phyloP scores from a whole-genome alignment of 768 basidiomycete genomes.

The Mycena alexandri region DNA sequence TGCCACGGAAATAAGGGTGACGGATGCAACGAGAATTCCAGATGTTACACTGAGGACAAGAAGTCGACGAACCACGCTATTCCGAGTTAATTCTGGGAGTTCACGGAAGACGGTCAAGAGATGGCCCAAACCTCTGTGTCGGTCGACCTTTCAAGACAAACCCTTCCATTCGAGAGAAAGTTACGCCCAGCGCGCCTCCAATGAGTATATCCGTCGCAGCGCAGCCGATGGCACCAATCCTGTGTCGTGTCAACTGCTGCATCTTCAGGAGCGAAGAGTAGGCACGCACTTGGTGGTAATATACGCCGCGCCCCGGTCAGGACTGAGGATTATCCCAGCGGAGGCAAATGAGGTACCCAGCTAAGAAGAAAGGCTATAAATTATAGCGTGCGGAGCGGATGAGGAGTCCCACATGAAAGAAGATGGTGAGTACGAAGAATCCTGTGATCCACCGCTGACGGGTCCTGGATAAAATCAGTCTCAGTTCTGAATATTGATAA shows the following conservation, averaged over 20 bases:
- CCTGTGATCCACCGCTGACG: slow-evolving; percentile 8
- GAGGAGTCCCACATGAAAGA: slow-evolving; percentile 16
- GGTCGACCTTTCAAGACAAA: background rate
- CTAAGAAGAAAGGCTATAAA: background rate
- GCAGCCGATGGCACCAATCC: slow-evolving; percentile 12
- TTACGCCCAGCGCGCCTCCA: background rate
- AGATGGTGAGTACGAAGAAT: slow-evolving; percentile 15
- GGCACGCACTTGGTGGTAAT: background rate
- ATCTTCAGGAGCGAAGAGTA: background rate
- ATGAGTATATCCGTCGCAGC: slow-evolving; percentile 9
- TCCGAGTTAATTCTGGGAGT: background rate
- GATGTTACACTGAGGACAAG: slow-evolving; percentile 5
- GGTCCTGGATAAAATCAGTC: background rate
- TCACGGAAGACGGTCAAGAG: background rate
- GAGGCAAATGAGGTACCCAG: slow-evolving; percentile 10
- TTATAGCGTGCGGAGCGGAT: background rate
- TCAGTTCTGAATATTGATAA: too few relatives aligned
- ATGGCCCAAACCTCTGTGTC: background rate
- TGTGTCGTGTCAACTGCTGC: background rate
- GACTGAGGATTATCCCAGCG: slow-evolving; percentile 1
- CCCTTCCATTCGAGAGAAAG: slow-evolving; percentile 1
- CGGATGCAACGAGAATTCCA: slow-evolving; percentile 6
- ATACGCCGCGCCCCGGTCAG: too few relatives aligned
- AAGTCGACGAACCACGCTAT: slow-evolving; percentile 13
- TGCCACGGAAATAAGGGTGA: background rate